Evolutionary conservation across 2,329 filamentous ascomycete genomes (phyloP), one percentile per base, ranked within the genome.

Genomic region (Thyridium curvatum): DNA sequence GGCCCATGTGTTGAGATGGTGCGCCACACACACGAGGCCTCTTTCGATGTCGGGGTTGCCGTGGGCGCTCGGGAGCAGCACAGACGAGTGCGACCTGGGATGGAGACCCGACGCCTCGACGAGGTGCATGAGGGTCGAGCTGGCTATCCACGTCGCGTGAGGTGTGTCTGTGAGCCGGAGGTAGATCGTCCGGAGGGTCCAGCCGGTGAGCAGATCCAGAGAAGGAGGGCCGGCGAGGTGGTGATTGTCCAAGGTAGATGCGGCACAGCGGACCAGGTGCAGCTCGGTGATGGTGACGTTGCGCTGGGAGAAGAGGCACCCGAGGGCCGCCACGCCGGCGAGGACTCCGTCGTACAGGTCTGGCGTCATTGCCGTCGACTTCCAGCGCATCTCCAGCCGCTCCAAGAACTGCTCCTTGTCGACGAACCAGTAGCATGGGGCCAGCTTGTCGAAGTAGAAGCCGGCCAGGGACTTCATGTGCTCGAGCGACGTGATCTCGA

Each of bases 1-100:
- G 18, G 71, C 69, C 74, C 74, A 79, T 12, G 69, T 71, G 46
- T 79, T 78, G 8, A 79, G 62, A 45, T 78, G 74, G 9, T 73
- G 69, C 0, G 74, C 68, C 31, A 78, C 65, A 38, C 70, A 65
- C 49, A 74, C 55, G 4, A 74, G 51, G 2, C 70, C 55, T 12
- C 62, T 58, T 10, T 62, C 59, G 8, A 59, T 54, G 21, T 73
- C 69, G 10, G 56, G 34, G 13, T 63, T 53, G 13, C 59, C 45
- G 1, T 52, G 48, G 12, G 53, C 51, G 6, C 44, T 51, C 1
- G 52, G 33, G 2, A 44, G 49, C 3, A 62, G 51, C 0, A 55
- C 46, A 1, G 54, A 51, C 12, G 42, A 38, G 0, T 50, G 48
- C 1, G 53, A 52, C 40, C 71, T 69, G 4, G 55, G 56, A 16